Conservation (phyloP, 2,329 filamentous ascomycete species). For the Fonsecaea monophora region DNA sequence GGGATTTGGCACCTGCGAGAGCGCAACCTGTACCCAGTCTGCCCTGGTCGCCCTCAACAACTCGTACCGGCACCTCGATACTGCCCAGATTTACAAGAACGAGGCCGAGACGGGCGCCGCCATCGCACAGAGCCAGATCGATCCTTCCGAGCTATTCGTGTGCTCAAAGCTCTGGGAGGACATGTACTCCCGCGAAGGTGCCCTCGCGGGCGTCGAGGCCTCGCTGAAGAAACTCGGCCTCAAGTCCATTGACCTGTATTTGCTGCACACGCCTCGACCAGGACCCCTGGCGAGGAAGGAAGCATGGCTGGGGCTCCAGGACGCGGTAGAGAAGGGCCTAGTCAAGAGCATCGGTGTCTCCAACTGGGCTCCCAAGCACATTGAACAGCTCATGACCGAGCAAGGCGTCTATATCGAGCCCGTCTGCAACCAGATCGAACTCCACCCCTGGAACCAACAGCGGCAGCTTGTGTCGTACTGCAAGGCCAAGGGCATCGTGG, state of each 20-base stretch:
- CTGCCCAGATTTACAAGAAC: slow-evolving; percentile 72
- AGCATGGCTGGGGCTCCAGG: slow-evolving; percentile 71
- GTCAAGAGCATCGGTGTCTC: slow-evolving; percentile 33
- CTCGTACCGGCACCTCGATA: slow-evolving; percentile 55
- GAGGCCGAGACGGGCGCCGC: slow-evolving; percentile 71
- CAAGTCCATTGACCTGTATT: slow-evolving; percentile 56
- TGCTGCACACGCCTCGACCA: slow-evolving; percentile 69
- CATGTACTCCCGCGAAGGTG: slow-evolving; percentile 63
- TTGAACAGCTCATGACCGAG: slow-evolving; percentile 32
- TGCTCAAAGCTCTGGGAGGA: slow-evolving; percentile 87
- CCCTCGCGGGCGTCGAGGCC: slow-evolving; percentile 67
- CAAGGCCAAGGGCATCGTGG: slow-evolving; percentile 11
- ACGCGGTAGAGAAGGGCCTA: slow-evolving; percentile 28
- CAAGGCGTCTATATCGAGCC: slow-evolving; percentile 31
- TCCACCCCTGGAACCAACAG: slow-evolving; percentile 42
- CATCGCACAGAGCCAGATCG: slow-evolving; percentile 61
- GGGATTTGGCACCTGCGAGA: slow-evolving; percentile 72
- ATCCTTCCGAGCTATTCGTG: slow-evolving; percentile 67
- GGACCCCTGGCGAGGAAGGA: slow-evolving; percentile 62
- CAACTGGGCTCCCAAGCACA: slow-evolving; percentile 33
- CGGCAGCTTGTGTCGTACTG: slow-evolving; percentile 28
- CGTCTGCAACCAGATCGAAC: slow-evolving; percentile 43
- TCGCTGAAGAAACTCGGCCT: slow-evolving; percentile 52
- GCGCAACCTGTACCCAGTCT: slow-evolving; percentile 62
- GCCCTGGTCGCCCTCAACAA: slow-evolving; percentile 62